Conservation (phyloP, 148 eudicot species). For the Rhododendron ferrugineum region DNA sequence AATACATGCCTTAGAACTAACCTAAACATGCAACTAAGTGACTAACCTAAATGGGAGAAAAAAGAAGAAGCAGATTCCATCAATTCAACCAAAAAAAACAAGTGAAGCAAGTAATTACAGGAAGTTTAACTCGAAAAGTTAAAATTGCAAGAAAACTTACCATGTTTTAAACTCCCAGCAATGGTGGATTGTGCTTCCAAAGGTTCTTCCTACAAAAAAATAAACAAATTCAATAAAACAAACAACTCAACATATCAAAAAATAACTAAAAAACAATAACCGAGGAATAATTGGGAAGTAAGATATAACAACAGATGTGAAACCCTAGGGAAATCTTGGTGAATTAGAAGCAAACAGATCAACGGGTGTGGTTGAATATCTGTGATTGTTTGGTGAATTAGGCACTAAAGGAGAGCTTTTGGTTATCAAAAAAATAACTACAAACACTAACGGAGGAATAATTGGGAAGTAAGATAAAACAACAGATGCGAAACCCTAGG, state of each 20-base stretch:
- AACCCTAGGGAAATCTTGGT: neutral
- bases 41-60: neutral
- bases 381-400: neutral
- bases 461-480: neutral
- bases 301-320: neutral
- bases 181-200: neutral
- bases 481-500: neutral
- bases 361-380: neutral
- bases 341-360: neutral
- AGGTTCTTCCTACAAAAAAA: neutral
- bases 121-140: neutral
- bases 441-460: neutral
- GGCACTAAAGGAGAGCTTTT: neutral
- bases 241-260: neutral
- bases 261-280: neutral
- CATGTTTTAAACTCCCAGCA: neutral
- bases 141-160: neutral
- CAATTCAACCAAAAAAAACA: neutral
- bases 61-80: neutral
- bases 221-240: neutral
- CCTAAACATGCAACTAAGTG: neutral
- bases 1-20: neutral
- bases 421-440: neutral
- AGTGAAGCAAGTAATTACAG: neutral
- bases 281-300: neutral